These are phyloP conservation scores for Rhizodiscina lignyota DNA, from an alignment of 495 filamentous ascomycete genomes.

Conservation along the genomic window DNA sequence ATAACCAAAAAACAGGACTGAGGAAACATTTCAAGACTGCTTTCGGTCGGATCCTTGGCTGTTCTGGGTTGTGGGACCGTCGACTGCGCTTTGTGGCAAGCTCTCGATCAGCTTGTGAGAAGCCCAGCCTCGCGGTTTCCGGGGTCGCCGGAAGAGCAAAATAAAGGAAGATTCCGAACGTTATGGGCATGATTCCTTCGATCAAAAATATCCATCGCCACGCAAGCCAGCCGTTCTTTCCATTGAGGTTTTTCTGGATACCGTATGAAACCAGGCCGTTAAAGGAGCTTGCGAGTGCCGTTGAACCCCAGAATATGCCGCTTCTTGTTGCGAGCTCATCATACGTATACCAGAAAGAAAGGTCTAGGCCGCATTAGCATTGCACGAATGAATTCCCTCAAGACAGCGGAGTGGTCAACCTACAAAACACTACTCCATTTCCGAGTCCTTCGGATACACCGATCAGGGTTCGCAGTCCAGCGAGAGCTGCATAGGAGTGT, in stretches of 20 bases:
- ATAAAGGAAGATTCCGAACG: neutral
- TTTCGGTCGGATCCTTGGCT: neutral
- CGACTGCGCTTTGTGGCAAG: neutral
- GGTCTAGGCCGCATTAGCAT: slow-evolving; percentile 5
- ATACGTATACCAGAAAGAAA: slow-evolving; percentile 6
- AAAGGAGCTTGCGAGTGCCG: slow-evolving; percentile 7
- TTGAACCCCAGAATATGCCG: slow-evolving; percentile 5
- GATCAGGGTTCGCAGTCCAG: no score
- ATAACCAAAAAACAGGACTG: neutral
- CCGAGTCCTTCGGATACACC: no score
- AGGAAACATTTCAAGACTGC: neutral
- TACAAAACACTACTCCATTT: no score
- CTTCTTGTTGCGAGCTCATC: slow-evolving; percentile 6
- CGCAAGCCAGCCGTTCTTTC: neutral
- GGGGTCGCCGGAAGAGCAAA: neutral
- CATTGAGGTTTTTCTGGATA: neutral
- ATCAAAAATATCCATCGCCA: neutral
- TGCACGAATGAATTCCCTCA: no score
- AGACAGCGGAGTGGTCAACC: no score
- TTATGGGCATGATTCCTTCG: neutral
- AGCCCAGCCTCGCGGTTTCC: neutral
- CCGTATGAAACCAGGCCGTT: slow-evolving; percentile 3
- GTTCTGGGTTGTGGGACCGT: neutral
- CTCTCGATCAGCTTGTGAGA: neutral
- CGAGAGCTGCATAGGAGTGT: no score